These are phyloP conservation scores for Zea mays DNA, from an alignment of 176 grass and related monocot species.

Conservation along the genomic window Zm-B73-REFERENCE-NAM-5.0 NC_050101.1:98834001-98834500, in stretches of 20 bases:
- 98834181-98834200: constrained; percentile 92
- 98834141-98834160: background rate
- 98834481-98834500: constrained; percentile 63
- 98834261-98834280: constrained; percentile 89
- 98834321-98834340: constrained; percentile 57
- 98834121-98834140: constrained; percentile 24
- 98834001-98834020: constrained; percentile 75
- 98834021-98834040: constrained; percentile 92
- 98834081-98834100: constrained; percentile 28
- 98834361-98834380: constrained; percentile 85
- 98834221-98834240: constrained; percentile 72
- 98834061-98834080: constrained; percentile 96
- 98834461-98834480: background rate
- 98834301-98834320: constrained; percentile 73
- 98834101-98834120: constrained; percentile 12
- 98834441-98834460: constrained; percentile 50
- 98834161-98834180: constrained; percentile 61
- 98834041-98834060: constrained; percentile 95
- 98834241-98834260: constrained; percentile 99
- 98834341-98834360: constrained; percentile 76
- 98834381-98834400: constrained; percentile 79
- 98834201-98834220: constrained; percentile 74
- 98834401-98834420: constrained; percentile 55
- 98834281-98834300: constrained; percentile 98
- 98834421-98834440: constrained; percentile 76